Evolutionary conservation across 495 filamentous ascomycete species (phyloP).

Genomic region (Sphaerosporella brunnea): DNA sequence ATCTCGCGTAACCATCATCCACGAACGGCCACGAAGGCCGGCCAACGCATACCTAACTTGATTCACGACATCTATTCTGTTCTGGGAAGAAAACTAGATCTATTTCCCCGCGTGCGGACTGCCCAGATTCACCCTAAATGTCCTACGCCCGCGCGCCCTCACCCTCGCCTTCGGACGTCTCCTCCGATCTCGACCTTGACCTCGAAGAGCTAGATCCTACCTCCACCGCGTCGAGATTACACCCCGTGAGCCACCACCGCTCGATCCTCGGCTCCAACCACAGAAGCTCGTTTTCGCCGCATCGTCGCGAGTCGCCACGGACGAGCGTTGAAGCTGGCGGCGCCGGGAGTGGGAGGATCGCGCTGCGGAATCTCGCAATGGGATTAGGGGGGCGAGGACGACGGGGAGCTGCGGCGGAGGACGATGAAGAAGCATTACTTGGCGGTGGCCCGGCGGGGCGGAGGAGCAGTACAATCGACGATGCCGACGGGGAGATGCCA

Average conservation of each 20-base stretch:
- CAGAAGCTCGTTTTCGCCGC: constrained; percentile 10
- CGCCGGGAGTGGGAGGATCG: constrained; percentile 11
- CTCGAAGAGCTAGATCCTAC: constrained; percentile 22
- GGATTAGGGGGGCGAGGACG: constrained; percentile 14
- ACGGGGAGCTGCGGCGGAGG: constrained; percentile 9
- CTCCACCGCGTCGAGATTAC: constrained; percentile 1
- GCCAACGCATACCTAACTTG: too few species aligned
- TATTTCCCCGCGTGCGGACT: too few species aligned
- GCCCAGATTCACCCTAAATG: too few species aligned
- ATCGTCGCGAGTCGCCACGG: constrained; percentile 1
- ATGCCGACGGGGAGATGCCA: constrained; percentile 5
- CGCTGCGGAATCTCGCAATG: constrained; percentile 19
- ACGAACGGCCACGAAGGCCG: too few species aligned
- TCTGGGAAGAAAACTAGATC: not conserved
- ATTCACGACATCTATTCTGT: too few species aligned
- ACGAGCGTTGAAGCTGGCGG: constrained; percentile 1
- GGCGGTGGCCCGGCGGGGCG: constrained; percentile 5
- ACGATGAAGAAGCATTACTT: constrained; percentile 20
- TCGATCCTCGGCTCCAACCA: constrained; percentile 15
- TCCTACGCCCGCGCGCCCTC: constrained; percentile 17
- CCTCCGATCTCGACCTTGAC: constrained; percentile 24
- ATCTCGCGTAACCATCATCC: too few species aligned
- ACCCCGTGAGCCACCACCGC: not conserved
- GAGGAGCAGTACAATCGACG: not conserved
- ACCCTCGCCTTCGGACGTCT: constrained; percentile 16